A percentile compares a stretch with the other conserved stretches of the same genome.
Evolutionary conservation across 306 rosid genomes (phyloP).

Genomic region (Hippophae tibetana): DNA sequence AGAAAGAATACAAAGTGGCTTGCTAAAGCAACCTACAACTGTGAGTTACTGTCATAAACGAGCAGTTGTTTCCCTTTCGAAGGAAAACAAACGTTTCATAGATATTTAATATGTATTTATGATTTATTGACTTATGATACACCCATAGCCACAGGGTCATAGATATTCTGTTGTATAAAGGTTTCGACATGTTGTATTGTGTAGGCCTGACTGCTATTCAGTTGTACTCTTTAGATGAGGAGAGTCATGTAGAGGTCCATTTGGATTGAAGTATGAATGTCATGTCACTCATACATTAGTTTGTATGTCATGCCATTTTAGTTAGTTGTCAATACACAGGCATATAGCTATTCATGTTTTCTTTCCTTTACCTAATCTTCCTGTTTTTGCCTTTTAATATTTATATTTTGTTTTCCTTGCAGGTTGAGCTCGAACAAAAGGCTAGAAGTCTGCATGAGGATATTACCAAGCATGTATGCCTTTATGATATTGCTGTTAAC

Average conservation of each 20-base stretch:
- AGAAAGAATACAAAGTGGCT: conserved; percentile 32
- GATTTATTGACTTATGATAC: too few species aligned
- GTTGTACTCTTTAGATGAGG: too few species aligned
- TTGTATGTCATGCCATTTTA: too few species aligned
- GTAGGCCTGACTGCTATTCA: too few species aligned
- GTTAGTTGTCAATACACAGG: too few species aligned
- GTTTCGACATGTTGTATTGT: too few species aligned
- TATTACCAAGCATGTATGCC: conserved; percentile 54
- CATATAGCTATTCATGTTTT: conserved; percentile 1
- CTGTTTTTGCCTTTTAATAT: not conserved
- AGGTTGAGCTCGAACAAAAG: conserved; percentile 68
- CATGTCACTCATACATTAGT: too few species aligned
- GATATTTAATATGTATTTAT: not conserved
- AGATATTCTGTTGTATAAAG: too few species aligned
- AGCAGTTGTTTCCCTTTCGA: not conserved
- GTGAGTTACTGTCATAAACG: conserved; percentile 39
- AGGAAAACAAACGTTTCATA: not conserved
- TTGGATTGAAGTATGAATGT: too few species aligned
- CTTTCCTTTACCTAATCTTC: not conserved
- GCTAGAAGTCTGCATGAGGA: conserved; percentile 46
- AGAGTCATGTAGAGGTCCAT: too few species aligned
- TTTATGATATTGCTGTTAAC: not conserved
- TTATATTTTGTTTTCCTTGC: not conserved
- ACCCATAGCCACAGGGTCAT: too few species aligned
- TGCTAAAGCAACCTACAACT: conserved; percentile 35